Conservation (phyloP, 352 stramenopile species). For the Phytophthora citricola region DNA sequence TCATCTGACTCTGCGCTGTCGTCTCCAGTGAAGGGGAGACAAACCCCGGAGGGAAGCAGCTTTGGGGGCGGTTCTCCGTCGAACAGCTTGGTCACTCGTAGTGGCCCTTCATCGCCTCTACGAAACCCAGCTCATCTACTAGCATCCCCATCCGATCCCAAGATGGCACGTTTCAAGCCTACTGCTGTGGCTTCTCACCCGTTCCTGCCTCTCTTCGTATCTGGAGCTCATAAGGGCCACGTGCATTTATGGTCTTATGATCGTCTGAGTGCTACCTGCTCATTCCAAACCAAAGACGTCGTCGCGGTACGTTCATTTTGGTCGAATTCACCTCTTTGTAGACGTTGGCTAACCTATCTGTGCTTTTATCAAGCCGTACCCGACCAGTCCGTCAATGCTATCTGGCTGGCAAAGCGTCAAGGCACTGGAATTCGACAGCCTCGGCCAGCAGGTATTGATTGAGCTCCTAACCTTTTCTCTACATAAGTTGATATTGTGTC, state of each 20-base stretch:
- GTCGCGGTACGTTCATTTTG: slow-evolving; percentile 49
- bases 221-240: slow-evolving; percentile 80
- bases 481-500: slow-evolving; percentile 5
- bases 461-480: neutral
- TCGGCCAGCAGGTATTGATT: slow-evolving; percentile 70
- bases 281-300: slow-evolving; percentile 74
- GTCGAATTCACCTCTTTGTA: neutral
- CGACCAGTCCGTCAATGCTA: slow-evolving; percentile 62
- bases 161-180: slow-evolving; percentile 77
- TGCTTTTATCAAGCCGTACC: slow-evolving; percentile 51
- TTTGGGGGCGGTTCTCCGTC: slow-evolving; percentile 32
- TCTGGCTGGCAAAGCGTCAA: slow-evolving; percentile 70
- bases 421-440: slow-evolving; percentile 79
- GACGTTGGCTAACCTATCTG: neutral
- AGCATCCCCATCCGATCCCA: slow-evolving; percentile 43
- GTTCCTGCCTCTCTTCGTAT: slow-evolving; percentile 82
- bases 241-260: slow-evolving; percentile 89
- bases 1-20: slow-evolving; percentile 28
- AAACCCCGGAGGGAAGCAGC: slow-evolving; percentile 18
- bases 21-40: slow-evolving; percentile 37
- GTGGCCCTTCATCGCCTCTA: slow-evolving; percentile 33
- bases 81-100: slow-evolving; percentile 29
- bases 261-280: slow-evolving; percentile 69
- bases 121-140: slow-evolving; percentile 40
- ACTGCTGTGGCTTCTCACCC: slow-evolving; percentile 78